Base-by-base conservation (phyloP, 805 yeast species). In the Starmerella vaccinii region DNA sequence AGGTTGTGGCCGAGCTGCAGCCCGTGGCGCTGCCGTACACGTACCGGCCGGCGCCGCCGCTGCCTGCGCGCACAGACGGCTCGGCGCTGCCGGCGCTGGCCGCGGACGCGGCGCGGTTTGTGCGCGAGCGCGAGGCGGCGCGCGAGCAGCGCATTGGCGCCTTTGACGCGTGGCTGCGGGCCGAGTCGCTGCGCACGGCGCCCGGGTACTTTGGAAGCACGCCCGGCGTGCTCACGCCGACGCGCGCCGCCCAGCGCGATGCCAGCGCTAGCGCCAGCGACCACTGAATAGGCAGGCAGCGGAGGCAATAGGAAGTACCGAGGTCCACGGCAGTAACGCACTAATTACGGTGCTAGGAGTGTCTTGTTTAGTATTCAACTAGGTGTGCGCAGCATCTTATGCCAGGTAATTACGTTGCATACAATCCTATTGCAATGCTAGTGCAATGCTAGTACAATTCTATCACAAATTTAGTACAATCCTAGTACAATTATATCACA, bases 181-280 rank as follows among this genome's bases (percentile, higher is more conserved):
- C 52, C 2, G 57, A 61, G 23, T 50, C 50, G 10, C 50, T 49
- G 26, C 41, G 51, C 18, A 32, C 47, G 16, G 55, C 52, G 16
- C 76, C 76, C 4, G 76, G 76, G 0, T 73, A 72, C 40, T 44
- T 46, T 13, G 46, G 43, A 4, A 16, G 9, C 13, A 13, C 41
- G 41, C 41, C 41, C n/a, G 27, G 24, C 18, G 38, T 67, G 26
- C 60, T 67, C 12, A 46, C 38, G 18, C 57, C 57, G n/a, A 24
- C 40, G 23, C 35, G 41, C 32, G 32, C 10, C 7, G 15, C 29
- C 35, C 26, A 13, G 29, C 8, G 27, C 38, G 37, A 29, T n/a
- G n/a, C n/a, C n/a, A n/a, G n/a, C n/a, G n/a, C n/a, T n/a, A n/a
- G n/a, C n/a, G n/a, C n/a, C n/a, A n/a, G n/a, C n/a, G n/a, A n/a